Percentiles rank a stretch among this genome's conserved stretches.
phyloP scores from a whole-genome alignment of 371 early-diverging fungal genomes.

The Entomophthora muscae region DNA sequence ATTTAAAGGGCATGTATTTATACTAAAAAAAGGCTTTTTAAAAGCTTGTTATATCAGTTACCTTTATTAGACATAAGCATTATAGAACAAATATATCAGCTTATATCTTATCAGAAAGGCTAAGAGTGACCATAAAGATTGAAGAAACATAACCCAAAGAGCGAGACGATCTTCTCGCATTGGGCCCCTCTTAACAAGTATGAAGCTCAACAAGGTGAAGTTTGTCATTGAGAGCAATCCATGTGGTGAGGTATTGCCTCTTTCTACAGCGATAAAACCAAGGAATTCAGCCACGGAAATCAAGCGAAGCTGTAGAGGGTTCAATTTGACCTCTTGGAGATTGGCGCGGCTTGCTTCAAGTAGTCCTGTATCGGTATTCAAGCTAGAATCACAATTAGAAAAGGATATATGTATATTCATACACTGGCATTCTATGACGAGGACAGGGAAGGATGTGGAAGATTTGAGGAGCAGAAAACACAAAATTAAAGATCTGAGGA shows the following conservation, averaged over 20 bases:
- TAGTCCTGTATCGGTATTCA: constrained; percentile 7
- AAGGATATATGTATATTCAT: constrained; percentile 14
- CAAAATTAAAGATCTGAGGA: constrained; percentile 93
- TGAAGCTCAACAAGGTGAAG: constrained; percentile 78
- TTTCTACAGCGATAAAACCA: constrained; percentile 22
- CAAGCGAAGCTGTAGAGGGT: constrained; percentile 10
- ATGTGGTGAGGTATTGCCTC: constrained; percentile 23
- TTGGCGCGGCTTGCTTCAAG: neutral
- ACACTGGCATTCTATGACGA: constrained; percentile 84
- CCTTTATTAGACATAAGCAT: constrained; percentile 10
- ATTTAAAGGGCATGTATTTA: too few relatives aligned
- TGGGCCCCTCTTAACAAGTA: constrained; percentile 57
- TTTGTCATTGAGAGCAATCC: constrained; percentile 48
- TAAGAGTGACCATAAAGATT: constrained; percentile 27
- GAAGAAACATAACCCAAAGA: constrained; percentile 33
- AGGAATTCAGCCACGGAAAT: constrained; percentile 20
- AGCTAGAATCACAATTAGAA: neutral
- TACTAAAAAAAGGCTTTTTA: too few relatives aligned
- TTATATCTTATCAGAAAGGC: constrained; percentile 62
- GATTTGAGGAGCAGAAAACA: constrained; percentile 87
- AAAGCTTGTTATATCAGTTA: too few relatives aligned
- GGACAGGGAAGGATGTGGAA: constrained; percentile 93
- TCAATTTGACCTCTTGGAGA: neutral
- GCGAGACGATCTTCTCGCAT: constrained; percentile 50
- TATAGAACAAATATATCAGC: constrained; percentile 56